A percentile compares a stretch with the other conserved stretches of the same genome.
Conservation (phyloP, 345 rosid genomes). For the Populus pruinosa region DNA sequence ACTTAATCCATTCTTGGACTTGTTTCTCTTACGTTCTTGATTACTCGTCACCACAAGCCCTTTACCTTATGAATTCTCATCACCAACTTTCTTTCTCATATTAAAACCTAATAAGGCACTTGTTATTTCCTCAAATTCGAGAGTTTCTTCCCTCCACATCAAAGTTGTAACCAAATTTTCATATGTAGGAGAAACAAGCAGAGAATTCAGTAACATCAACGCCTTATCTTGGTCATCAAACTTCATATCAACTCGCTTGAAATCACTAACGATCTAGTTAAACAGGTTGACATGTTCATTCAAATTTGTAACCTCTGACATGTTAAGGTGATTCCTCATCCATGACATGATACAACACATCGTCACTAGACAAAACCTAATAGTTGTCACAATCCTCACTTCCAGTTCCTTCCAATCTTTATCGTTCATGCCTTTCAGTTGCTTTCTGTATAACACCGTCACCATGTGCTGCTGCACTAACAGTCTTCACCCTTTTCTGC, state of each 20-base stretch:
- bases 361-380: neutral
- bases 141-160: neutral
- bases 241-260: neutral
- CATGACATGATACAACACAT: neutral
- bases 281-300: neutral
- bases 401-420: neutral
- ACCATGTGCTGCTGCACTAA: neutral
- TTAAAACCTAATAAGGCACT: neutral
- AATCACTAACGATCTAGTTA: neutral
- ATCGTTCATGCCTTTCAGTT: neutral
- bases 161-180: neutral
- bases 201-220: neutral
- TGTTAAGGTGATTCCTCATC: neutral
- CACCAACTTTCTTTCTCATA: neutral
- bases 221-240: neutral
- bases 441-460: neutral
- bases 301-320: neutral
- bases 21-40: neutral
- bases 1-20: neutral
- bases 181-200: neutral
- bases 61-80: neutral
- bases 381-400: neutral
- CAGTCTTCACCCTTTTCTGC: neutral
- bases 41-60: neutral
- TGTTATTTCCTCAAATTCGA: neutral